A percentile compares a stretch with the other conserved stretches of the same genome.
These are phyloP conservation scores for Acer campestre DNA, from an alignment of 345 rosid species.

Conservation along the genomic window DNA sequence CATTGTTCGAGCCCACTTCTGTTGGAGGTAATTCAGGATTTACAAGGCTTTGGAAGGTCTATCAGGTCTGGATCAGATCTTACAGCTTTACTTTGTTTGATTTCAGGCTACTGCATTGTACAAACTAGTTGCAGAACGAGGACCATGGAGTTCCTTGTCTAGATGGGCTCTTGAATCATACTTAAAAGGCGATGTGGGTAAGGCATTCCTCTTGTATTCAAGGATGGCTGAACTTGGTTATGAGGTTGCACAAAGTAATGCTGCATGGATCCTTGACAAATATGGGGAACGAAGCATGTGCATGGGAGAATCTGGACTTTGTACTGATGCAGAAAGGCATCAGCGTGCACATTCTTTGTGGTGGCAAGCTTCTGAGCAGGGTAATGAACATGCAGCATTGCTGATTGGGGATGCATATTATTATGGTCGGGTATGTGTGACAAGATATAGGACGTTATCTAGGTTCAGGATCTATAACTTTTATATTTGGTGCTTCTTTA, in stretches of 20 bases:
- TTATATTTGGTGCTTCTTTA: neutral
- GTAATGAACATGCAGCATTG: conserved; percentile 98
- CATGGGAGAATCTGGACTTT: conserved; percentile 90
- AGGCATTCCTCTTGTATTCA: conserved; percentile 80
- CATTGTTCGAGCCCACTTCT: neutral
- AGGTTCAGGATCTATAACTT: conserved; percentile 6
- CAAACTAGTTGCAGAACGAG: conserved; percentile 96
- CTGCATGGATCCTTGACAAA: conserved; percentile 99
- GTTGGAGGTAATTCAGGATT: neutral
- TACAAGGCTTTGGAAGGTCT: neutral
- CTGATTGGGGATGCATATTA: conserved; percentile 98
- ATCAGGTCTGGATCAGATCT: neutral
- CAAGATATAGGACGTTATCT: neutral
- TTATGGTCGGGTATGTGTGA: conserved; percentile 80
- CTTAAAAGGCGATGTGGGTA: conserved; percentile 89
- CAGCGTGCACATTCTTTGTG: conserved; percentile 92
- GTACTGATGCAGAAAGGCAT: conserved; percentile 88
- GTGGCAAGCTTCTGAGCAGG: conserved; percentile 99
- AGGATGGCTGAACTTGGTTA: conserved; percentile 99
- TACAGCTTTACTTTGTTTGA: conserved; percentile 17
- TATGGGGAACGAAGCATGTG: conserved; percentile 93
- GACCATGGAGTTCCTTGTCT: conserved; percentile 98
- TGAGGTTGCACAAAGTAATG: conserved; percentile 97
- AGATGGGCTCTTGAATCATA: conserved; percentile 99
- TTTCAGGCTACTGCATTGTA: conserved; percentile 87